Evolutionary conservation across 2,329 filamentous ascomycete species (phyloP).

Genomic region (Helicocarpus griseus): DNA sequence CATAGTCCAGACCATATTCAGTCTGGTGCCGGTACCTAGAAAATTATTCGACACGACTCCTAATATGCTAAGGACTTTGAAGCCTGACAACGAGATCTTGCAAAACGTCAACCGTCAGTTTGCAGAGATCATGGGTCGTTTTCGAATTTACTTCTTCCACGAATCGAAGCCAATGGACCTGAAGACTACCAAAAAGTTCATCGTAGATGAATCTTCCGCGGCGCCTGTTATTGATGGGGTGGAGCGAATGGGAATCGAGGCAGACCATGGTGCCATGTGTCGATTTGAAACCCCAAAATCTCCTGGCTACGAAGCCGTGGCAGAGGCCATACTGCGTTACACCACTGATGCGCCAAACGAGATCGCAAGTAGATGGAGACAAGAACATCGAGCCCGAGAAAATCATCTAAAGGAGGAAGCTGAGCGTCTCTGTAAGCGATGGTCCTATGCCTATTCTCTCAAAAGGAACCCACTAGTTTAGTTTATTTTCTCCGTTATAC

Average conservation of each 20-base stretch:
- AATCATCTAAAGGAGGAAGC: conserved; percentile 16
- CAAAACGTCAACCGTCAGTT: conserved; percentile 67
- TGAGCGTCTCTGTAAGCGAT: conserved; percentile 1
- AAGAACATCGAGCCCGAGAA: conserved; percentile 40
- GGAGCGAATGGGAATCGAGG: conserved; percentile 64
- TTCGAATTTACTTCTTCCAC: conserved; percentile 66
- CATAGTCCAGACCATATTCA: conserved; percentile 58
- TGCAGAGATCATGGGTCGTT: conserved; percentile 59
- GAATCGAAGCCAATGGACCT: conserved; percentile 64
- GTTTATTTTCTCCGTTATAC: not conserved
- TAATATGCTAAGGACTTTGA: conserved; percentile 60
- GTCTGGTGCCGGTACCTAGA: conserved; percentile 56
- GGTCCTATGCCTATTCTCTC: not conserved
- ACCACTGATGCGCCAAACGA: conserved; percentile 44
- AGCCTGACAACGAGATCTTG: conserved; percentile 62
- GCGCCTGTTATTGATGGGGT: conserved; percentile 60
- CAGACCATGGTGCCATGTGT: conserved; percentile 62
- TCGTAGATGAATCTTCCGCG: conserved; percentile 63
- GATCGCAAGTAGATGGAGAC: conserved; percentile 49
- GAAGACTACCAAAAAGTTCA: conserved; percentile 50
- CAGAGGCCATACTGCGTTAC: conserved; percentile 39
- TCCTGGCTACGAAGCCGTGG: conserved; percentile 53
- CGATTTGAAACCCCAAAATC: conserved; percentile 57
- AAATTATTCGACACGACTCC: conserved; percentile 58
- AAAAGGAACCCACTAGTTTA: not conserved